Base-by-base conservation (phyloP, 1,284 basidiomycete genomes). In the Cystobasidium slooffiae region DNA sequence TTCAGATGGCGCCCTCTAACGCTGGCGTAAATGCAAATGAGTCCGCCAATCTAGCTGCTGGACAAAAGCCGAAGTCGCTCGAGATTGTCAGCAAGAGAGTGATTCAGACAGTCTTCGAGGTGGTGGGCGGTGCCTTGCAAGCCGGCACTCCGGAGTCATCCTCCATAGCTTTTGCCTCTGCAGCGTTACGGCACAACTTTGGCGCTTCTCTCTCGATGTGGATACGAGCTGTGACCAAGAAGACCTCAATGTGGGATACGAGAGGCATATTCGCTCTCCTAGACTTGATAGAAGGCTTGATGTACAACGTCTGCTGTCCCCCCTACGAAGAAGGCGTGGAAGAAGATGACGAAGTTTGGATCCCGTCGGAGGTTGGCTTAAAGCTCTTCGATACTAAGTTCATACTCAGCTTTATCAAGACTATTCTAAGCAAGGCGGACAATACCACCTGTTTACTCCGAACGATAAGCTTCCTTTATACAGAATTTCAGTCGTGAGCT, bases 401-500 rank as follows among this genome's bases (percentile, higher is more conserved):
- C 79, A 77, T 86, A 56, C 83, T 86, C 72, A 78, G 81, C 44
- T 81, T 85, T 31, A 78, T 85, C 55, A 80, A 82, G n/a, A 77
- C 83, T 47, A 83, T 86, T 64, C 78, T 86, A 3, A 81, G 80
- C n/a, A 79, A 84, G 68, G 84, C 82, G 9, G 85, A 86, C 77
- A 85, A 85, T 76, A 84, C 85, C 22, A 80, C 85, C 70, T 84
- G 84, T 7, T 74, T 86, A 31, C 84, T 85, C 77, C 84, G 85
- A 66, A 82, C 81, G 7, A 83, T 86, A 67, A 83, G 84, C 7
- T 85, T 85, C 73, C 79, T 86, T 16, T 86, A 85, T 75, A 83
- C 84, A 4, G 84, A 85, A 76, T 86, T 84, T 80, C 85, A 85
- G 73, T 83, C 78, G 79, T 81, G 5, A 62, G 80, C 74, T 39